Base-by-base conservation (phyloP, 2,329 filamentous ascomycete species). In the Nakataea oryzae region DNA sequence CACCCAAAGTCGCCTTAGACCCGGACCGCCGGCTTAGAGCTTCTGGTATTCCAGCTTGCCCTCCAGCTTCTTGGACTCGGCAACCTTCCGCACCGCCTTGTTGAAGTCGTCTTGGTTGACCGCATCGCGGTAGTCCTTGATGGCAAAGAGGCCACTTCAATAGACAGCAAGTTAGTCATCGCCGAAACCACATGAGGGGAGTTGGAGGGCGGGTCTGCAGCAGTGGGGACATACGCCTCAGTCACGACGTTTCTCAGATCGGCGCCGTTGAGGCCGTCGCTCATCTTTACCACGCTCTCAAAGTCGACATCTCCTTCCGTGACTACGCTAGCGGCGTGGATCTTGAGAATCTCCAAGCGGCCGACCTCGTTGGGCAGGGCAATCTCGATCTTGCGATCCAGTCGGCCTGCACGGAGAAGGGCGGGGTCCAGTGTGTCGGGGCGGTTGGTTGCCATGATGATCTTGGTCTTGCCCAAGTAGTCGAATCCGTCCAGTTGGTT, bases 221-320 rank as follows among this genome's bases (percentile, higher is more conserved):
- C 41, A 41, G 21, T 17, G 14, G 27, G 32, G 41, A 86, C 91
- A 81, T 84, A 96, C 91, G 95, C 95, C 82, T 99, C 95, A 17
- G 95, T 99, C 61, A 99, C 93, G 61, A 99, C 93, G 73, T 99
- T 99, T 72, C 95, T 84, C 80, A 99, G 78, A 85, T 99, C 95
- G 60, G 95, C 95, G 73, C 95, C 95, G 76, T 99, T 99, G 70
- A 99, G 84, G 30, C 93, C 93, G 72, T 99, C 95, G 70, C 93
- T 97, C 95, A 99, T 99, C 86, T 99, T 99, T 68, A 99, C 95
- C 64, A 99, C 92, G 70, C 91, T 97, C 83, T 99, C 95, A 72
- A 96, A 99, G 75, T 99, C 96, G 71, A 99, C 91, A 66, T 99
- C 95, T 1, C 93, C 95, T 69, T 97, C 93, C 57, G 90, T 87